These are phyloP conservation scores for Alternaria dauci DNA, from an alignment of 2,329 filamentous ascomycete species.

Conservation along the genomic window DNA sequence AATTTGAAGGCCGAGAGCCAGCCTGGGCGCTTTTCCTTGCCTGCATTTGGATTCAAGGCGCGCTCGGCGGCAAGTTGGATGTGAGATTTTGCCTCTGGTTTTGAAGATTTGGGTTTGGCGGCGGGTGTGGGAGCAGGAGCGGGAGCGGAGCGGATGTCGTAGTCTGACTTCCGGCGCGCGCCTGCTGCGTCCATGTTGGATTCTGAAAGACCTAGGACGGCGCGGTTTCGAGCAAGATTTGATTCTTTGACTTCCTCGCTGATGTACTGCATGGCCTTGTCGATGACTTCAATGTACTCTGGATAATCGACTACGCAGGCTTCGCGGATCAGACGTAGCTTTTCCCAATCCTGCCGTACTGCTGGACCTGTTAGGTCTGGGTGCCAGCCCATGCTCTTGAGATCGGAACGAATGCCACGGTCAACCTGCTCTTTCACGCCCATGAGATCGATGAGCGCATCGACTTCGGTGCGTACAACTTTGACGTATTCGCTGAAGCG, in stretches of 20 bases:
- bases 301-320: constrained; percentile 55
- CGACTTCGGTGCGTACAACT: constrained; percentile 54
- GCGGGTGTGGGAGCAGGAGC: not conserved
- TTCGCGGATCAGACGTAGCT: constrained; percentile 56
- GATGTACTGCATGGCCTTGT: constrained; percentile 56
- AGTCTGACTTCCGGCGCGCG: constrained; percentile 35
- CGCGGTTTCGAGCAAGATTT: constrained; percentile 29
- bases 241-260: constrained; percentile 45
- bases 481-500: constrained; percentile 55
- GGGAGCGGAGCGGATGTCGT: constrained; percentile 25
- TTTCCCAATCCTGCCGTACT: constrained; percentile 49
- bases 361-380: constrained; percentile 51
- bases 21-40: constrained; percentile 41
- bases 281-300: constrained; percentile 54
- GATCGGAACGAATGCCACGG: constrained; percentile 55
- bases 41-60: constrained; percentile 24
- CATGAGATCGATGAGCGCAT: constrained; percentile 55
- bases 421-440: constrained; percentile 56
- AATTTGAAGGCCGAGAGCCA: constrained; percentile 44
- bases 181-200: constrained; percentile 14
- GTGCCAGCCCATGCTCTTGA: constrained; percentile 59
- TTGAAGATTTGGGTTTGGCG: not conserved
- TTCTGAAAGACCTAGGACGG: constrained; percentile 23
- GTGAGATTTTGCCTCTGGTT: constrained; percentile 28
- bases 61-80: constrained; percentile 34